Evolutionary conservation across 352 stramenopile species (phyloP), one percentile per base, ranked within the genome.

Genomic region (Globisporangium radiosum): DNA sequence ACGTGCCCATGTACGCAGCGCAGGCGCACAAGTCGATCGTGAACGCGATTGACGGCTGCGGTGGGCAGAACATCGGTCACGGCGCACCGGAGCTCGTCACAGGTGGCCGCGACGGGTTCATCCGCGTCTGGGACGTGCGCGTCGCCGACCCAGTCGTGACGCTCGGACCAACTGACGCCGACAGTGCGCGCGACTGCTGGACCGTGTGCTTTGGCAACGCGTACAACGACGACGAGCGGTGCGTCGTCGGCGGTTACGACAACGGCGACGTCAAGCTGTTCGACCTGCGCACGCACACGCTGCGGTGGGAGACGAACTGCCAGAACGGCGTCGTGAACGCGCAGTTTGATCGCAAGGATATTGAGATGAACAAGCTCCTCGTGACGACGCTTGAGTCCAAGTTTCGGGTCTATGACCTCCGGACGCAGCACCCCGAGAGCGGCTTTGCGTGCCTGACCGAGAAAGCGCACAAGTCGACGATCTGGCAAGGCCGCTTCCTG

Each of bases 251-350:
- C 14, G 96, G 96, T 6, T 99, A 96, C 69, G 96, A 98, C 78
- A 99, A 99, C 62, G 96, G 96, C 48, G 96, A 99, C 73, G 72
- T 99, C 52, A 98, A 98, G 75, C 76, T 99, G 66, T 99, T 98
- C 59, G 96, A 99, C 63, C 67, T 98, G 52, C 79, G 96, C 38
- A 97, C 90, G 5, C 97, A 96, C 64, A 79, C 79, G 57, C 76
- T 98, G 64, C 73, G 89, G 52, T 99, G 94, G 90, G 96, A 99
- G 67, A 98, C 92, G 54, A 99, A 98, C 68, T 93, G 91, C 52
- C 83, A 92, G 59, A 98, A 98, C 74, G 96, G 95, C 15, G 95
- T 99, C n/a, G 97, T 97, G 44, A 91, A 83, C 57, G 73, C 97
- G 39, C 82, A 98, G 68, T 98, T 98, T 57, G 96, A 99, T 69